Conservation (phyloP, 495 filamentous ascomycete species). For the Aspergillus taichungensis region DNA sequence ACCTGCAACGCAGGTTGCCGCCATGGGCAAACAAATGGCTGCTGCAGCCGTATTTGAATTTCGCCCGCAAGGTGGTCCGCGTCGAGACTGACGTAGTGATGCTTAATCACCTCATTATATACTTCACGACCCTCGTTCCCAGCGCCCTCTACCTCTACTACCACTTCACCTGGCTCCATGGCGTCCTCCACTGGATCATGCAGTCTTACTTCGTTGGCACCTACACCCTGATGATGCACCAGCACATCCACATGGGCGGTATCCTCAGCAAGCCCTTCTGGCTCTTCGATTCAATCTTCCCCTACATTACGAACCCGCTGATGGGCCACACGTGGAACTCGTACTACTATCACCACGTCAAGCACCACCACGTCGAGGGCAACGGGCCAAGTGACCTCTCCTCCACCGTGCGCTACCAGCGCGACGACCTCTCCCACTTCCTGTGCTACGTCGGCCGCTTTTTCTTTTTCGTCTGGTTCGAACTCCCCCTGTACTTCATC, state of each 20-base stretch:
- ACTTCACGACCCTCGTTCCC: conserved; percentile 58
- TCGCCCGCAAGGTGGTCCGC: conserved; percentile 47
- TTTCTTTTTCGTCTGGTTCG: conserved; percentile 60
- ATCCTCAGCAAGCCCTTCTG: conserved; percentile 44
- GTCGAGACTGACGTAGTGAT: conserved; percentile 63
- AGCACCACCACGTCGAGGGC: conserved; percentile 75
- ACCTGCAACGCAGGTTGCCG: conserved; percentile 26
- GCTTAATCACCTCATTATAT: conserved; percentile 65
- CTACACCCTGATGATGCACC: conserved; percentile 75
- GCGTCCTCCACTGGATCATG: conserved; percentile 51
- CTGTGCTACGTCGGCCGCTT: conserved; percentile 63
- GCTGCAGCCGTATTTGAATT: conserved; percentile 46
- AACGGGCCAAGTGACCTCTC: conserved; percentile 71
- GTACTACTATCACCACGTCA: conserved; percentile 79
- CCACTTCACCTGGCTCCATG: conserved; percentile 58
- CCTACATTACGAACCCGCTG: conserved; percentile 64
- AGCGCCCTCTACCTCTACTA: conserved; percentile 56
- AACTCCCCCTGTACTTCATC: conserved; percentile 65
- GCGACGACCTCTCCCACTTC: conserved; percentile 56
- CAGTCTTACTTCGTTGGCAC: conserved; percentile 55
- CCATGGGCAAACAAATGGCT: conserved; percentile 34
- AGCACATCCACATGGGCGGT: conserved; percentile 74
- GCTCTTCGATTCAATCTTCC: conserved; percentile 53
- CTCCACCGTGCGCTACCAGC: conserved; percentile 67
- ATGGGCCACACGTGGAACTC: conserved; percentile 79